Percentiles rank a stretch among this genome's conserved stretches.
Conservation (phyloP, 2,329 filamentous ascomycete species). For the Zymoseptoria ardabiliae region DNA sequence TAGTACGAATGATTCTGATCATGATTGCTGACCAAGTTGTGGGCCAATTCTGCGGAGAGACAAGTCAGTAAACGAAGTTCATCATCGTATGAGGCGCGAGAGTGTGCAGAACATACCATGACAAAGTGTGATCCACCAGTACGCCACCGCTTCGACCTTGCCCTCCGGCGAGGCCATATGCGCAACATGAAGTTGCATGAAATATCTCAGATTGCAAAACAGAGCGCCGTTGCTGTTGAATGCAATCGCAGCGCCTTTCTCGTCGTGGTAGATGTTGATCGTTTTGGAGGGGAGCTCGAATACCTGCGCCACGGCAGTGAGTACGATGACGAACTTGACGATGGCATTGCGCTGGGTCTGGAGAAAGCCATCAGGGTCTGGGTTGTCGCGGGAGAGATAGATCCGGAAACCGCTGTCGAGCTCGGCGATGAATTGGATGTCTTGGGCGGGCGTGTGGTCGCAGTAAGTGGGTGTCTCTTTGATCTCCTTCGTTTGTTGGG, state of each 20-base stretch:
- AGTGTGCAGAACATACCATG: slow-evolving; percentile 48
- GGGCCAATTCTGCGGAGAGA: slow-evolving; percentile 57
- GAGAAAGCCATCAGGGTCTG: slow-evolving; percentile 52
- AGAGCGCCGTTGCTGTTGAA: slow-evolving; percentile 84
- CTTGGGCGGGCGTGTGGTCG: slow-evolving; percentile 65
- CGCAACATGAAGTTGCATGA: slow-evolving; percentile 64
- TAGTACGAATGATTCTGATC: slow-evolving; percentile 76
- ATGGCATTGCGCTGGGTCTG: slow-evolving; percentile 53
- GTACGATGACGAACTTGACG: slow-evolving; percentile 60
- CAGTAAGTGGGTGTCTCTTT: slow-evolving; percentile 78
- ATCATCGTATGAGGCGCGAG: not conserved
- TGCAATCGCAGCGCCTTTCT: slow-evolving; percentile 71
- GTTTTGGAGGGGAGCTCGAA: slow-evolving; percentile 63
- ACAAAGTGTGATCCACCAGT: slow-evolving; percentile 94
- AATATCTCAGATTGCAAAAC: slow-evolving; percentile 91
- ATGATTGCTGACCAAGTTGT: slow-evolving; percentile 79
- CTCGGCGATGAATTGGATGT: slow-evolving; percentile 64
- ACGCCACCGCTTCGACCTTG: slow-evolving; percentile 63
- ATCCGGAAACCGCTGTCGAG: slow-evolving; percentile 66
- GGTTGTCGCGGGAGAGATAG: slow-evolving; percentile 55
- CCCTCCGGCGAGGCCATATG: slow-evolving; percentile 39
- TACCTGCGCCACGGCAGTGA: slow-evolving; percentile 62
- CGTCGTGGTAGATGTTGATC: slow-evolving; percentile 83
- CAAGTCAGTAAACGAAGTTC: not conserved
- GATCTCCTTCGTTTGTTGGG: slow-evolving; percentile 63